Conservation (phyloP, 192 early-diverging fungal species). For the Umbelopsis sp. region DNA sequence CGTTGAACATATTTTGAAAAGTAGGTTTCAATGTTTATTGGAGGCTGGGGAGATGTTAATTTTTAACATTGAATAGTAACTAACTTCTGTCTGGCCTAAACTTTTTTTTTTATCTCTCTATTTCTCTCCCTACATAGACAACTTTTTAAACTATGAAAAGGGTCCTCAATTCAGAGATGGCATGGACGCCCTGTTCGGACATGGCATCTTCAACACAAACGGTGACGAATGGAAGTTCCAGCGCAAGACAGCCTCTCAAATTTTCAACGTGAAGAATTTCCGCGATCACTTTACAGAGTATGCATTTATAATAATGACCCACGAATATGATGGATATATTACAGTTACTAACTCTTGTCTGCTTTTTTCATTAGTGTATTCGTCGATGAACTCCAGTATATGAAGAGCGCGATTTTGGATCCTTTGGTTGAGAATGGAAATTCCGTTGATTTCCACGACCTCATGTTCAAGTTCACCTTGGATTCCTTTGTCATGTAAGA, state of each 20-base stretch:
- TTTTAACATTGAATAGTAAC: too few relatives aligned
- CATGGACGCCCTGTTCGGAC: constrained; percentile 58
- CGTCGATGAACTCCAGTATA: constrained; percentile 34
- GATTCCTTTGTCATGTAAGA: constrained; percentile 53
- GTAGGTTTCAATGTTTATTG: constrained; percentile 8
- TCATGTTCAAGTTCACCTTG: constrained; percentile 52
- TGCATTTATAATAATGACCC: not conserved
- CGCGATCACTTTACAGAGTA: constrained; percentile 36
- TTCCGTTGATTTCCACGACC: constrained; percentile 45
- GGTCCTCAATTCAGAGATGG: constrained; percentile 43
- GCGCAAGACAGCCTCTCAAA: constrained; percentile 47
- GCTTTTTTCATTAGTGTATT: constrained; percentile 28
- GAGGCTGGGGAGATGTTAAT: too few relatives aligned
- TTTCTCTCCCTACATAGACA: constrained; percentile 25
- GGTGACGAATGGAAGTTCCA: constrained; percentile 53
- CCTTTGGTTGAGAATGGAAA: constrained; percentile 30
- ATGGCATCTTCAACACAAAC: constrained; percentile 74
- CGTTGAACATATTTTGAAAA: constrained; percentile 41
- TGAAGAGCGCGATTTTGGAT: constrained; percentile 32
- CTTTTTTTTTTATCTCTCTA: too few relatives aligned
- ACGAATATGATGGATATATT: too few relatives aligned
- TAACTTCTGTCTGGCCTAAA: not conserved
- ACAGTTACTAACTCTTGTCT: too few relatives aligned
- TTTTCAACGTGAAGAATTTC: constrained; percentile 36
- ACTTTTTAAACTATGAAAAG: constrained; percentile 42